Evolutionary conservation across 2,329 filamentous ascomycete genomes (phyloP).

Genomic region (Trichoderma gracile): DNA sequence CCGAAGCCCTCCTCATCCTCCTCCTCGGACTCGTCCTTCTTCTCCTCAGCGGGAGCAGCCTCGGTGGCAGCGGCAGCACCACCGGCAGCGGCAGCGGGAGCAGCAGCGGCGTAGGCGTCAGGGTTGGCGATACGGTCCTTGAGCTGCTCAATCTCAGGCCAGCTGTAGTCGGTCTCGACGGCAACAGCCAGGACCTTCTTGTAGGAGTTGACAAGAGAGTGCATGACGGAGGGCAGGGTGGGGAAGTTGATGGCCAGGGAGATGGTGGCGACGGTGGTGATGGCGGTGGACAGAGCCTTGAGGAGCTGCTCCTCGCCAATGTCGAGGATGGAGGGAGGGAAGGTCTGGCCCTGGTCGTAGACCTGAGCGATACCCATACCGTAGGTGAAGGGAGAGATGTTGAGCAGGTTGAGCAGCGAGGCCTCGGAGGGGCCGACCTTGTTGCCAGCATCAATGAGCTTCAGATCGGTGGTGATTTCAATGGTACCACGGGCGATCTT

Average conservation of each 20-base stretch:
- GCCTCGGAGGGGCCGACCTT: constrained; percentile 99
- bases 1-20: constrained; percentile 72
- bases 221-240: constrained; percentile 91
- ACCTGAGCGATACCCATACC: constrained; percentile 96
- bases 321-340: constrained; percentile 83
- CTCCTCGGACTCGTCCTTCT: constrained; percentile 68
- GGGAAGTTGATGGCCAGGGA: constrained; percentile 94
- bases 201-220: constrained; percentile 96
- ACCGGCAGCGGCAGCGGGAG: constrained; percentile 66
- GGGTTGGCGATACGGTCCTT: constrained; percentile 99
- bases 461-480: constrained; percentile 97
- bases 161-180: constrained; percentile 85
- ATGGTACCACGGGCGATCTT: constrained; percentile 99
- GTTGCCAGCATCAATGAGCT: constrained; percentile 88
- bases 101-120: constrained; percentile 86
- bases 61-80: constrained; percentile 53
- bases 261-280: constrained; percentile 83
- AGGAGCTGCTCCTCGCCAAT: constrained; percentile 95
- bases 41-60: constrained; percentile 58
- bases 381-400: constrained; percentile 99
- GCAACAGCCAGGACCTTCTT: constrained; percentile 94
- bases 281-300: constrained; percentile 74
- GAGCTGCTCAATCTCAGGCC: constrained; percentile 94
- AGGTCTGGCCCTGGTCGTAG: constrained; percentile 96
- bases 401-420: constrained; percentile 98